These are phyloP conservation scores for Rhizopus stolonifer DNA, from an alignment of 371 early-diverging fungal genomes.

Conservation along the genomic window DNA sequence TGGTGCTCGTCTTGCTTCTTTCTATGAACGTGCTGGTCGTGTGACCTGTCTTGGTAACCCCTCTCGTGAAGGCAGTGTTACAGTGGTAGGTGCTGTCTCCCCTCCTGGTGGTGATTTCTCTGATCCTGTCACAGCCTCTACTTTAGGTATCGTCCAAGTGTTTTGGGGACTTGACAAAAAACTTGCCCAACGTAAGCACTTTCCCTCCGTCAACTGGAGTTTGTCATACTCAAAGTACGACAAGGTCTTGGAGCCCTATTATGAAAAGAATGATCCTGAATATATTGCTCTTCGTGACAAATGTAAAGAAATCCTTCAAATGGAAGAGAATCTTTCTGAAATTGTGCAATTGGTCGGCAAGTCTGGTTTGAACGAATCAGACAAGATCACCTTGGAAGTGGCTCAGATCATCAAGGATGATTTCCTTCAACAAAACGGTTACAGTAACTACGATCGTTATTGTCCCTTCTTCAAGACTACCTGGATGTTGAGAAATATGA, in stretches of 20 bases:
- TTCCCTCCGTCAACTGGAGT: slow-evolving; percentile 99
- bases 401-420: slow-evolving; percentile 99
- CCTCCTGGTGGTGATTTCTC: slow-evolving; percentile 99
- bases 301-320: slow-evolving; percentile 98
- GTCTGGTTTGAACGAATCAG: slow-evolving; percentile 96
- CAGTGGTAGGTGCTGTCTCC: slow-evolving; percentile 99
- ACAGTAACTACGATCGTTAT: slow-evolving; percentile 98
- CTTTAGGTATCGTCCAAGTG: slow-evolving; percentile 99
- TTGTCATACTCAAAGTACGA: slow-evolving; percentile 99
- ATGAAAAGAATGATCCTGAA: slow-evolving; percentile 93
- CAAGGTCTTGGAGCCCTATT: slow-evolving; percentile 95
- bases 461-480: slow-evolving; percentile 99
- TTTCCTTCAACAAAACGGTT: slow-evolving; percentile 99
- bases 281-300: slow-evolving; percentile 91
- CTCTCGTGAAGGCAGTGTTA: slow-evolving; percentile 93
- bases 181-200: slow-evolving; percentile 99
- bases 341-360: slow-evolving; percentile 99
- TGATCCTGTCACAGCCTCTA: slow-evolving; percentile 99
- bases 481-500: slow-evolving; percentile 98
- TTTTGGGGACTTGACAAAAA: slow-evolving; percentile 99
- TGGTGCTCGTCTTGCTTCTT: slow-evolving; percentile 98
- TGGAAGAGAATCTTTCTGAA: slow-evolving; percentile 98
- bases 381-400: slow-evolving; percentile 98
- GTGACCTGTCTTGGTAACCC: slow-evolving; percentile 97
- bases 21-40: slow-evolving; percentile 99